Conservation (phyloP, 768 basidiomycete species). For the Lactarius evosmus region DNA sequence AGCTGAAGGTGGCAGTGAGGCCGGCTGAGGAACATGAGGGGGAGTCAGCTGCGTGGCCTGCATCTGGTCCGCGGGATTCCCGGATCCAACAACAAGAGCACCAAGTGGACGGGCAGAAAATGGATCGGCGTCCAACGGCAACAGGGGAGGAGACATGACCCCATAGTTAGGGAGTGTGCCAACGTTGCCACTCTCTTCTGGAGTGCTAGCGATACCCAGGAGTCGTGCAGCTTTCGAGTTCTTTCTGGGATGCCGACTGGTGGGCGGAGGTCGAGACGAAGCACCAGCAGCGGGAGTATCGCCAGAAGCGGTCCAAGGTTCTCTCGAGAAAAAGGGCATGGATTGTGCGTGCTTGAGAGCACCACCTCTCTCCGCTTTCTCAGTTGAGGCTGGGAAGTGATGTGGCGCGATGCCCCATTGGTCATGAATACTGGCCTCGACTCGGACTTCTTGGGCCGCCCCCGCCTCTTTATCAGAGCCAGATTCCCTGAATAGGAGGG, state of each 20-base stretch:
- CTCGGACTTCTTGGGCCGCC: neutral
- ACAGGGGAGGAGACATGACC: constrained; percentile 13
- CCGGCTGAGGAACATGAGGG: constrained; percentile 3
- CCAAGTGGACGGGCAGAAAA: constrained; percentile 6
- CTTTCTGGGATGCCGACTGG: constrained; percentile 7
- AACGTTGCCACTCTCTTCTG: neutral
- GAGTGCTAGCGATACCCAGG: neutral
- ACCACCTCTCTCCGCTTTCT: neutral
- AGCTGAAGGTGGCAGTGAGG: constrained; percentile 7
- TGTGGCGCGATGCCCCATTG: constrained; percentile 13
- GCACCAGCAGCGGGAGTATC: neutral
- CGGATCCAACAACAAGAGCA: neutral
- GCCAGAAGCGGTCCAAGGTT: neutral
- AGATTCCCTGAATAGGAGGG: constrained; percentile 3
- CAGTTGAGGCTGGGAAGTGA: neutral
- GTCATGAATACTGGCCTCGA: constrained; percentile 1
- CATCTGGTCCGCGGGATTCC: neutral
- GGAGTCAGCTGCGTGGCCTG: neutral
- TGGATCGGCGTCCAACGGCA: constrained; percentile 18
- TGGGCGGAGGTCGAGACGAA: neutral
- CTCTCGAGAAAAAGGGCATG: constrained; percentile 10
- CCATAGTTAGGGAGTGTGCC: neutral
- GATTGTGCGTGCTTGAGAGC: constrained; percentile 15
- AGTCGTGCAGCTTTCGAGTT: constrained; percentile 14
- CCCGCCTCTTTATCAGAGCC: neutral